Evolutionary conservation across 331 rosid species (phyloP).

Genomic region (Rhamnella rubrinervis): DNA sequence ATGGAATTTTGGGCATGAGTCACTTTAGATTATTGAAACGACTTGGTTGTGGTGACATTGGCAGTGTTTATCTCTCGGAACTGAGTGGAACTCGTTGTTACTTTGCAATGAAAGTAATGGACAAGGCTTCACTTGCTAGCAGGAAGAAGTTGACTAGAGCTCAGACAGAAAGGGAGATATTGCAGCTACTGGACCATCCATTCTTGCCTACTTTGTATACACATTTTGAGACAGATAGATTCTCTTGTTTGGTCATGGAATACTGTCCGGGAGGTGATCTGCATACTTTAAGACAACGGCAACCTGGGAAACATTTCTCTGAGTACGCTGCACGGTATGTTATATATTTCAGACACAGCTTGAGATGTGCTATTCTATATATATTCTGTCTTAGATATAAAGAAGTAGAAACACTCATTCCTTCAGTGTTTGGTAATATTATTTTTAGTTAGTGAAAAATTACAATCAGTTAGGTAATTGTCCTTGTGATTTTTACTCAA

Average conservation of each 20-base stretch:
- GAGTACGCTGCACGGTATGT: constrained; percentile 99
- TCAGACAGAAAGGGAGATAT: constrained; percentile 95
- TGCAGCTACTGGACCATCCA: constrained; percentile 98
- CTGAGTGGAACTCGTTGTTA: constrained; percentile 90
- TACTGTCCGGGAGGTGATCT: constrained; percentile 99
- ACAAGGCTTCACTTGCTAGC: constrained; percentile 92
- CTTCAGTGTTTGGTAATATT: too few species aligned
- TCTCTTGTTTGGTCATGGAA: constrained; percentile 98
- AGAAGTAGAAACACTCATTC: too few species aligned
- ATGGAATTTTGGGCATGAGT: constrained; percentile 96
- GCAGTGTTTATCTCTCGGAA: constrained; percentile 98
- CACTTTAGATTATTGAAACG: constrained; percentile 87
- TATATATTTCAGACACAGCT: constrained; percentile 5
- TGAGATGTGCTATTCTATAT: too few species aligned
- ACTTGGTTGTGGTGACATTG: constrained; percentile 99
- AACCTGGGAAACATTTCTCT: constrained; percentile 97
- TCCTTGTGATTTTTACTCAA: too few species aligned
- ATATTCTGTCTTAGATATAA: too few species aligned
- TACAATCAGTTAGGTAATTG: too few species aligned
- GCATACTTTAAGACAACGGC: constrained; percentile 97
- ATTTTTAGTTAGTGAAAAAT: too few species aligned
- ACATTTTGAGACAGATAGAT: constrained; percentile 95
- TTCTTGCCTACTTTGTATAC: constrained; percentile 96
- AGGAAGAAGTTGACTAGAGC: constrained; percentile 96
- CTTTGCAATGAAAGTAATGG: constrained; percentile 99